Evolutionary conservation across 192 early-diverging fungal genomes (phyloP), one percentile per base, ranked within the genome.

Genomic region (Umbelopsis sp.): DNA sequence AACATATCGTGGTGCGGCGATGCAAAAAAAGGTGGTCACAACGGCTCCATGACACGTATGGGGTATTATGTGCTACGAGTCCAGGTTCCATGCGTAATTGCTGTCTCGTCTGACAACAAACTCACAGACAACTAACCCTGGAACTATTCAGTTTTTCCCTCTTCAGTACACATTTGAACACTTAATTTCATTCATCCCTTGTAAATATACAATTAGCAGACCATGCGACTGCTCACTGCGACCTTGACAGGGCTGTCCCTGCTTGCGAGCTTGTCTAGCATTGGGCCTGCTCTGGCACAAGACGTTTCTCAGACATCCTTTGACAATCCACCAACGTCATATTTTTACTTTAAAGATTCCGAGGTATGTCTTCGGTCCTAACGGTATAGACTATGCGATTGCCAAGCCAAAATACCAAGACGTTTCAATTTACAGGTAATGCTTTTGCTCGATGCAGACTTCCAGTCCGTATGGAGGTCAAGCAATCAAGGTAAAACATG

Each of bases 401-500:
- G 45, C 21, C 43, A 25, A 72, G 50, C 21, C 31, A 29, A 31
- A 52, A 24, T 73, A 34, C 65, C 31, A 38, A 47, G 36, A 41
- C 45, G 17, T 52, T 53, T 24, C 34, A n/a, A 3, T 17, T 34
- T 32, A 22, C 26, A 81, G 79, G 54, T 73, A 6, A 71, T 85
- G 38, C 80, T 93, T 31, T 85, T 88, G 59, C 75, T 89, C 34
- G 88, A 91, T 69, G 73, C 74, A 20, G 45, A 68, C 12, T 53
- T 68, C 4, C 85, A 87, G 38, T 77, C 74, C 7, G 69, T 94
- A 16, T 87, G 77, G 71, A 85, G 87, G 44, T 93, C 93, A 29
- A 65, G 70, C 10, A 82, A 95, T 52, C 82, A 88, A 67, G 95
- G 93, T 45, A 86, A 87, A 52, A 66, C 75, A 20, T 93, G 92